Evolutionary conservation across 768 basidiomycete species (phyloP).

Genomic region (Dendrothele bispora): DNA sequence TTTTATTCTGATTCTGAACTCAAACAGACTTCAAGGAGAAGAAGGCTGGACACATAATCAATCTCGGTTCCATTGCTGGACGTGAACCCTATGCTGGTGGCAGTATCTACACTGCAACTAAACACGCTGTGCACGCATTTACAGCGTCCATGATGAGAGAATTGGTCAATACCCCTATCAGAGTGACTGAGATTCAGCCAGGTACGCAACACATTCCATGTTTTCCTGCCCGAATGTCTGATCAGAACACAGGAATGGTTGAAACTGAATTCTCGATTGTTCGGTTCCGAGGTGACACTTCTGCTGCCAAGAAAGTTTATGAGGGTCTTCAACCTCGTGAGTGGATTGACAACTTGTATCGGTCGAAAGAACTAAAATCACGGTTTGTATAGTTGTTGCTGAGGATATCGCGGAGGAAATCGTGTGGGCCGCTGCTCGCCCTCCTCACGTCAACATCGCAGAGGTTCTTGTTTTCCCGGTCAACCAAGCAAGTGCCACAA

Average conservation of each 20-base stretch:
- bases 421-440: constrained; percentile 92
- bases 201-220: constrained; percentile 42
- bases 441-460: constrained; percentile 89
- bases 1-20: not conserved
- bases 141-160: constrained; percentile 79
- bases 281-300: constrained; percentile 83
- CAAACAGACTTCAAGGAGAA: constrained; percentile 71
- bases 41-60: constrained; percentile 87
- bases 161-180: constrained; percentile 88
- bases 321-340: constrained; percentile 82
- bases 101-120: constrained; percentile 91
- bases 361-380: not conserved
- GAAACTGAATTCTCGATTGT: constrained; percentile 93
- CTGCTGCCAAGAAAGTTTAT: constrained; percentile 87
- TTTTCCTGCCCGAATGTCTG: constrained; percentile 11
- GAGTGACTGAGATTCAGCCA: constrained; percentile 94
- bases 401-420: constrained; percentile 97
- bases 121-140: constrained; percentile 85
- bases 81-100: constrained; percentile 88
- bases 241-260: constrained; percentile 60
- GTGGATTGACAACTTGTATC: constrained; percentile 25
- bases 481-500: constrained; percentile 71
- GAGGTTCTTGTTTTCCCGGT: constrained; percentile 77
- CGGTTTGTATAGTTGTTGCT: constrained; percentile 55
- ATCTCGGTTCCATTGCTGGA: constrained; percentile 92